Evolutionary conservation across 495 filamentous ascomycete species (phyloP).

Genomic region (Hapsidospora chrysogenum): DNA sequence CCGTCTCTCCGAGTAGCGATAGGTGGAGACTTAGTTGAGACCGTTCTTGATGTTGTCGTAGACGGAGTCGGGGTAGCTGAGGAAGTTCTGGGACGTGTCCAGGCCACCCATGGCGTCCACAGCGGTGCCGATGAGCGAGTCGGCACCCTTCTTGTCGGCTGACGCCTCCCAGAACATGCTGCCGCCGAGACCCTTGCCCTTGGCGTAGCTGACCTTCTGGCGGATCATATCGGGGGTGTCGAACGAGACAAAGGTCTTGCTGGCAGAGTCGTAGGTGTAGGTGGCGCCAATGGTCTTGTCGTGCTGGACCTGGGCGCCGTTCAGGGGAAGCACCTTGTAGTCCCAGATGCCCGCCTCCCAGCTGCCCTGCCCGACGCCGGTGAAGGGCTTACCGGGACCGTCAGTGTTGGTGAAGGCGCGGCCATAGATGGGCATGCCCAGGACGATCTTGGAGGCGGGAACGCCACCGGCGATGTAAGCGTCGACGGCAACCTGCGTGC

Average conservation of each 20-base stretch:
- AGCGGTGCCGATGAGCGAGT: slow-evolving; percentile 45
- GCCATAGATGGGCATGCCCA: slow-evolving; percentile 83
- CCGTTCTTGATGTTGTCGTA: slow-evolving; percentile 20
- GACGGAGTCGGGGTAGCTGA: slow-evolving; percentile 22
- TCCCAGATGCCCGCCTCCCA: slow-evolving; percentile 81
- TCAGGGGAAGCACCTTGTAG: slow-evolving; percentile 46
- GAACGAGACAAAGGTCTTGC: slow-evolving; percentile 51
- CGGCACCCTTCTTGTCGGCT: slow-evolving; percentile 43
- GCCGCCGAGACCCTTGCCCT: slow-evolving; percentile 47
- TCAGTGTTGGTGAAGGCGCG: slow-evolving; percentile 54
- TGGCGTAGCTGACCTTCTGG: slow-evolving; percentile 51
- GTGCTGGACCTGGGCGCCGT: slow-evolving; percentile 26
- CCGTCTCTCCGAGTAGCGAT: too few relatives aligned
- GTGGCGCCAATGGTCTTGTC: slow-evolving; percentile 37
- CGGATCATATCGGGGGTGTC: slow-evolving; percentile 47
- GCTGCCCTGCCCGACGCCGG: slow-evolving; percentile 41
- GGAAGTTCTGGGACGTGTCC: slow-evolving; percentile 16
- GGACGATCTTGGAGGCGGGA: slow-evolving; percentile 45
- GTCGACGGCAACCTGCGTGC: slow-evolving; percentile 44
- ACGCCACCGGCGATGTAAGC: slow-evolving; percentile 53
- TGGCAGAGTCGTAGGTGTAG: slow-evolving; percentile 48
- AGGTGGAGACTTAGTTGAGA: too few relatives aligned
- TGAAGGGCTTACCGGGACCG: slow-evolving; percentile 50
- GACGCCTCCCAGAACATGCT: slow-evolving; percentile 89
- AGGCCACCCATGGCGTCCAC: slow-evolving; percentile 17